Conservation (phyloP, 164 flowering plant species). For the Aristolochia californica region DNA sequence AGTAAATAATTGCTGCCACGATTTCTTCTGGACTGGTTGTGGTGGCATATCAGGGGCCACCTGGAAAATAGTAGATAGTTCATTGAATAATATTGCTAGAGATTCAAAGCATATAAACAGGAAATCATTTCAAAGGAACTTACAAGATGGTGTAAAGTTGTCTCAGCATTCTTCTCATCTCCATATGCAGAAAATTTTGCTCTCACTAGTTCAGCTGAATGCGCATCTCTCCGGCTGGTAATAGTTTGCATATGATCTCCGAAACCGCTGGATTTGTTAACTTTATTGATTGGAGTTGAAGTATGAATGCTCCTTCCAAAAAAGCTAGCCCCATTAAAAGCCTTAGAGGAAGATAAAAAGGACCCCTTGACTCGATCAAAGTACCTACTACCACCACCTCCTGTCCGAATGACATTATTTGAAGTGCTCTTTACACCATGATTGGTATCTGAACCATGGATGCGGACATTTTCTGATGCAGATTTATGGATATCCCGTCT, state of each 20-base stretch:
- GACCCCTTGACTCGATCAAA: conserved; percentile 77
- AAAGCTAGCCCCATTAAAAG: conserved; percentile 58
- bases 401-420: conserved; percentile 36
- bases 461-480: conserved; percentile 29
- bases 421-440: conserved; percentile 31
- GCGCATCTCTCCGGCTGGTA: conserved; percentile 33
- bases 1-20: conserved; percentile 91
- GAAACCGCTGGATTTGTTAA: conserved; percentile 12
- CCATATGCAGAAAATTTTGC: conserved; percentile 29
- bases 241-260: conserved; percentile 18
- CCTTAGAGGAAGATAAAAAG: conserved; percentile 73
- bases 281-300: conserved; percentile 34
- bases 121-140: conserved; percentile 23
- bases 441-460: conserved; percentile 30
- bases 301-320: conserved; percentile 48
- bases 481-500: conserved; percentile 39
- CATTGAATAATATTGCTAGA: too few species aligned
- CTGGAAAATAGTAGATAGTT: conserved; percentile 19
- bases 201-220: conserved; percentile 28
- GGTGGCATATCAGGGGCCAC: conserved; percentile 37
- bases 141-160: conserved; percentile 33
- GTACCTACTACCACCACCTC: conserved; percentile 48
- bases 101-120: not conserved
- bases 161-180: conserved; percentile 37
- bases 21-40: conserved; percentile 41